These are phyloP conservation scores for Phytophthora sojae DNA, from an alignment of 352 stramenopile species.

Conservation along the genomic window DNA sequence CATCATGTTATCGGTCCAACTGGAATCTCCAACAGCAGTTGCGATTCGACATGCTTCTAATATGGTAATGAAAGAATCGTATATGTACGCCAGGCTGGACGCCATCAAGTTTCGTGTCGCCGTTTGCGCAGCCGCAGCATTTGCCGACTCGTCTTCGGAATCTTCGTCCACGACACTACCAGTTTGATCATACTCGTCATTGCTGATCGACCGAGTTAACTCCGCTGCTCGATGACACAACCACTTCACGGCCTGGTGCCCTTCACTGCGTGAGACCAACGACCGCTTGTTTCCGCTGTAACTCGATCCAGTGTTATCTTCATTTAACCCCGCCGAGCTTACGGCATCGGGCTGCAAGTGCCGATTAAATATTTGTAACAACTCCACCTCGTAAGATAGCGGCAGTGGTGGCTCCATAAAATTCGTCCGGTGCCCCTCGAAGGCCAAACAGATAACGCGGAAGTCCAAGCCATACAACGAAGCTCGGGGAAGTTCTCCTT, in stretches of 20 bases:
- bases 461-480: constrained; percentile 66
- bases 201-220: constrained; percentile 36
- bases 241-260: constrained; percentile 60
- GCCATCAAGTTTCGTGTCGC: constrained; percentile 36
- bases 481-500: constrained; percentile 38
- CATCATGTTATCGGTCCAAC: constrained; percentile 40
- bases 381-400: constrained; percentile 53
- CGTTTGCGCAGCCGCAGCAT: constrained; percentile 8
- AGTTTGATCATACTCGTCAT: constrained; percentile 38
- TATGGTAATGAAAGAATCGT: constrained; percentile 44
- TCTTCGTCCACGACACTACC: constrained; percentile 26
- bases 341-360: constrained; percentile 44
- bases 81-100: constrained; percentile 47
- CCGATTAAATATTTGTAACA: constrained; percentile 53
- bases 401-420: constrained; percentile 35
- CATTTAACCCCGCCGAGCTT: constrained; percentile 14
- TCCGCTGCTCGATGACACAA: constrained; percentile 42
- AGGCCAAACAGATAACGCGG: constrained; percentile 55
- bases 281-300: constrained; percentile 23
- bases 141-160: constrained; percentile 22
- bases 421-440: constrained; percentile 57
- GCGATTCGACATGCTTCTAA: constrained; percentile 45
- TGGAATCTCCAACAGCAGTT: constrained; percentile 28
- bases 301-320: constrained; percentile 10
- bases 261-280: constrained; percentile 51